phyloP scores from a whole-genome alignment of 306 rosid genomes.

The Comarum palustre region DNA sequence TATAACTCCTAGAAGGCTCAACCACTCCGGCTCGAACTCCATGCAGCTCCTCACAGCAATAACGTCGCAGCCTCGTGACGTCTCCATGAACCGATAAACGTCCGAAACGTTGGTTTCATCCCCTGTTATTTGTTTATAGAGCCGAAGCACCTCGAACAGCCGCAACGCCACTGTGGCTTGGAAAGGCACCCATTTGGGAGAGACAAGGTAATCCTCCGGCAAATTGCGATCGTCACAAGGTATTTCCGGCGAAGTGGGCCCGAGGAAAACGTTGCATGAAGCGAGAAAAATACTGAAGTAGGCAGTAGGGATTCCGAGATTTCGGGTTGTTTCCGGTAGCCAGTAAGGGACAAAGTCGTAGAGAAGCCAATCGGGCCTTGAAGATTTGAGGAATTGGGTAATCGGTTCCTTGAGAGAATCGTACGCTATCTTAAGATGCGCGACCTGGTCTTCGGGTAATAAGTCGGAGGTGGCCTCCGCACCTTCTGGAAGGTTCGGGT shows the following conservation, averaged over 20 bases:
- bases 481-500: conserved; percentile 28
- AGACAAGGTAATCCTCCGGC: conserved; percentile 15
- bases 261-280: neutral
- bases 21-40: conserved; percentile 21
- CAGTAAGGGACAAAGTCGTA: conserved; percentile 36
- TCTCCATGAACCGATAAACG: neutral
- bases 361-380: conserved; percentile 40
- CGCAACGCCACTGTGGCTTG: conserved; percentile 23
- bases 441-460: conserved; percentile 29
- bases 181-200: conserved; percentile 41
- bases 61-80: neutral
- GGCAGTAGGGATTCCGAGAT: conserved; percentile 22
- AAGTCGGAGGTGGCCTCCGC: conserved; percentile 51
- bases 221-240: neutral
- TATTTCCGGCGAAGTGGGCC: neutral
- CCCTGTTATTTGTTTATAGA: neutral
- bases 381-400: conserved; percentile 30
- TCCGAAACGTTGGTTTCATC: conserved; percentile 12
- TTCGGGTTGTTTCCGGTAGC: conserved; percentile 18
- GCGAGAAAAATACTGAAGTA: conserved; percentile 28
- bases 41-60: conserved; percentile 16
- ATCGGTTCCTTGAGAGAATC: conserved; percentile 34
- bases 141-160: conserved; percentile 28
- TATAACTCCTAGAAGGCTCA: conserved; percentile 1
- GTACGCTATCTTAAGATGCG: conserved; percentile 34